Evolutionary conservation across 192 early-diverging fungal genomes (phyloP), one percentile per base, ranked within the genome.

Genomic region (Linnemannia schmuckeri): DNA sequence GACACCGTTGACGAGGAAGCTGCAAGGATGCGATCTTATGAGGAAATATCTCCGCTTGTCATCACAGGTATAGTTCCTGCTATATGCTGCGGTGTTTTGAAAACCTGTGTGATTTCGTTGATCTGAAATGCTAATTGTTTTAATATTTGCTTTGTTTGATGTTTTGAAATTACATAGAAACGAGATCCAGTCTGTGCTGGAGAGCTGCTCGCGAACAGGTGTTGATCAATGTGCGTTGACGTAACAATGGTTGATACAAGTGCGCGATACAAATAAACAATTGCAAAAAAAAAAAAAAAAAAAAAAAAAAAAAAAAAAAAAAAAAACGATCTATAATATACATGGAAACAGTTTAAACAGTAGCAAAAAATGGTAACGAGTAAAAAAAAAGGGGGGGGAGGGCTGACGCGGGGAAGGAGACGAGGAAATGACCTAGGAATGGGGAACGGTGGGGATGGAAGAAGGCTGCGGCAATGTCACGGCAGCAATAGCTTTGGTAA

Each of bases 1-100:
- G 85, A 87, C 22, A 87, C 79, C 9, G 63, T 87, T n/a, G 85
- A 87, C 27, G 85, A 87, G 42, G 85, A 87, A 44, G 63, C 83
- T 0, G 70, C 79, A 0, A 71, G 85, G 42, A 63, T 78, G 33
- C 75, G 85, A 35, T 75, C 77, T 5, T 63, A 87, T 10, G 85
- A 87, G 17, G 85, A 87, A 38, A 76, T 57, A 18, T 72, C 85
- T n/a, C 85, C 81, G 66, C 79, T 77, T 81, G 79, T 81, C 38
- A 77, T 87, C 47, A 87, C 85, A 77, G 85, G 85, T 87, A 78
- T 35, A 33, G 22, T 8, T 35, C 22, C 12, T 9, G 7, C 6
- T 2, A 27, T 1, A 52, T 70, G 35, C 4, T 70, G 20, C 52
- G 76, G 24, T 35, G 17, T 66, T 18, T 6, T 49, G 35, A 4